Evolutionary conservation across 2,329 filamentous ascomycete genomes (phyloP), one percentile per base, ranked within the genome.

Genomic region (Clonostachys rhizophaga): DNA sequence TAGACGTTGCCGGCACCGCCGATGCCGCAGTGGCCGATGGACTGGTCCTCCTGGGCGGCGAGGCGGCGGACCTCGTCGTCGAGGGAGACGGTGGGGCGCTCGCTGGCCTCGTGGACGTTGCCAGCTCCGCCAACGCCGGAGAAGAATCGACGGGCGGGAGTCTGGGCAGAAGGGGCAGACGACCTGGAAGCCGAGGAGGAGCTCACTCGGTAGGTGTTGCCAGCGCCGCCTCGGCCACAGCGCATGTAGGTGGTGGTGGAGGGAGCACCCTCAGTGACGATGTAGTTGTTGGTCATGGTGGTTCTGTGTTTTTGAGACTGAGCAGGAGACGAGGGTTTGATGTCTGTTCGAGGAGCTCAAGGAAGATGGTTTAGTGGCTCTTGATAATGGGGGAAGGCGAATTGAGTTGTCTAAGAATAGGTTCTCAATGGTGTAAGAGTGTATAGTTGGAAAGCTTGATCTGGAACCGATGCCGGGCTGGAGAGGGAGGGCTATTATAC

Each of bases 71-170:
- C 57, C 45, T 69, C 66, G 48, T 81, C 63, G 47, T 78, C 75
- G 47, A 76, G 71, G 45, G 77, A 68, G 58, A 74, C 72, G 57
- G 81, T 63, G 49, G 77, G 63, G 13, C 55, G 59, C 50, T 64
- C 68, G n/a, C 68, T 61, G 24, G 69, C 60, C 34, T 67, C 68
- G 67, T 80, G 79, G 56, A 53, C 60, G 68, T 87, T 87, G 58
- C 84, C 84, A 3, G 82, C 83, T 49, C 84, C 83, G 55, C 84
- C 84, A 49, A 84, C 81, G 56, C 84, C 84, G 11, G 76, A 76
- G 68, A 82, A 78, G 73, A 85, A 85, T 67, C 76, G 74, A 49
- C 70, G 64, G 40, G 70, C 67, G 34, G 58, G 48, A 4, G 55
- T 52, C 8, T 61, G 59, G 49, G 72, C 59, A 39, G 72, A 68